These are phyloP conservation scores for Candida taoyuanica DNA, from an alignment of 805 yeast species.

Conservation along the genomic window DNA sequence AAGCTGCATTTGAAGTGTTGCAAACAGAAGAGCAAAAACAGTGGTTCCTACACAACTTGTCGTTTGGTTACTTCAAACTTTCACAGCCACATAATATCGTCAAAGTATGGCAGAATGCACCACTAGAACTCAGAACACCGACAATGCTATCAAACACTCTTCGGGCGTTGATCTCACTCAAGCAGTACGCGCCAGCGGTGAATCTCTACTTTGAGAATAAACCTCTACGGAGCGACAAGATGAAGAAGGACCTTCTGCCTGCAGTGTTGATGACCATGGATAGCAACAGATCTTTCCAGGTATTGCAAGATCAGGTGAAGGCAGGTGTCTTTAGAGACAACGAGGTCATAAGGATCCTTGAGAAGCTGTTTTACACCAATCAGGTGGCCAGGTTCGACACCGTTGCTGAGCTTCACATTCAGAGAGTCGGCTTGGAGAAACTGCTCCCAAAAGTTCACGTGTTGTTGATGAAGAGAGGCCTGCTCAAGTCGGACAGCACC, in stretches of 20 bases:
- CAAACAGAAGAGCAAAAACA: not conserved
- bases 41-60: conserved; percentile 3
- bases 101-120: conserved; percentile 7
- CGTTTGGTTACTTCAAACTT: conserved; percentile 12
- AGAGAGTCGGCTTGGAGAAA: not conserved
- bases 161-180: conserved; percentile 9
- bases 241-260: conserved; percentile 8
- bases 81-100: conserved; percentile 3
- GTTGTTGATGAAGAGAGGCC: conserved; percentile 11
- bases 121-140: not conserved
- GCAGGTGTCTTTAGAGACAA: conserved; percentile 2
- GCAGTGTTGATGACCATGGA: conserved; percentile 7
- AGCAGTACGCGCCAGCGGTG: conserved; percentile 6
- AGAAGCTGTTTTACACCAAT: not conserved
- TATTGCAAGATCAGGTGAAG: conserved; percentile 1
- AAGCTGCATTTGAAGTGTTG: conserved; percentile 1
- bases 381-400: conserved; percentile 10
- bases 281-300: conserved; percentile 4
- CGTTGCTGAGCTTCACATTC: conserved; percentile 1
- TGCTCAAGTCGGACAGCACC: not conserved
- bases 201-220: conserved; percentile 1
- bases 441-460: conserved; percentile 5
- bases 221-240: conserved; percentile 2
- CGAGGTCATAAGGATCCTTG: conserved; percentile 1
- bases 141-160: conserved; percentile 6